Evolutionary conservation across 1,139 yeast species (phyloP), one percentile per base, ranked within the genome.

Genomic region (Suhomyces ambrosiae): DNA sequence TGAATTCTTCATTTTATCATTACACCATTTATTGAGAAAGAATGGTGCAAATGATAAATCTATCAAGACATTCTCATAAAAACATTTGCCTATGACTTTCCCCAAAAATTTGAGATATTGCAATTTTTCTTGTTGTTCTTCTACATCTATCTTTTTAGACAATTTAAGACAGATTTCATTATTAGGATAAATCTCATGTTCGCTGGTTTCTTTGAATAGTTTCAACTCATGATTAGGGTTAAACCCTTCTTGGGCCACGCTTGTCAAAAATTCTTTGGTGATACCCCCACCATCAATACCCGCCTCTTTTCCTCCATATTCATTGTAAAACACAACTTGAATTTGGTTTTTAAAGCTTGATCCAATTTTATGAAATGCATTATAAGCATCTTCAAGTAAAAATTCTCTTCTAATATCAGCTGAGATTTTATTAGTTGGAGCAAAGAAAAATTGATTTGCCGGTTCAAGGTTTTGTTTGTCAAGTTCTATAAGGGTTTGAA

Each of bases 271-370:
- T 53, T 92, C 98, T 57, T 92, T 90, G 0, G 97, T 90, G 15
- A 92, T 69, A 2, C 98, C 98, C 8, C 98, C 98, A 4, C 98
- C 98, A 60, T 92, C 98, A 37, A 92, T 84, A 1, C 98, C 98
- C 1, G 86, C 92, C 52, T 86, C 95, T 29, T 69, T 76, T 18
- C 76, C 79, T 1, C 95, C 96, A 59, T 82, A 77, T 42, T 82
- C 78, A 53, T 86, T 86, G 34, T 66, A 68, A 52, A 92, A 89
- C 5, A 75, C 72, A 3, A 92, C 89, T 2, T 76, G 68, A 11
- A 90, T 61, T 24, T 69, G 72, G 16, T 74, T 58, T 52, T 85
- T 87, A 57, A 92, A 76, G 12, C 66, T 65, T 1, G 50, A 10
- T 0, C 76, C 76, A 3, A 52, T 35, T 5, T 62, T 60, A 36